Conservation (phyloP, 2,329 filamentous ascomycete species). For the Chaetomiaceae sp. region DNA sequence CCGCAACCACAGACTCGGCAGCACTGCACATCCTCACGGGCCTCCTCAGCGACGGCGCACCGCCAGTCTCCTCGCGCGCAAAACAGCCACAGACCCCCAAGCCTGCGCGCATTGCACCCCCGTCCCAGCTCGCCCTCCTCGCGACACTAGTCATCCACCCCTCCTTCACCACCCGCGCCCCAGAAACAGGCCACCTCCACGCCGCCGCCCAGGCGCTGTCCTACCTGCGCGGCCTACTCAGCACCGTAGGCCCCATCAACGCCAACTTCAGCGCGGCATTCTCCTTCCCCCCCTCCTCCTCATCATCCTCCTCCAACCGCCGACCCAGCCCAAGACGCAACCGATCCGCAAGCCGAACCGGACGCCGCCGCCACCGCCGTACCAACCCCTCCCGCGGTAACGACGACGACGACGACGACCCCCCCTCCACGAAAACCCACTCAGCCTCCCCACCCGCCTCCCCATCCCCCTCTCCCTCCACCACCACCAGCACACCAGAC, state of each 20-base stretch:
- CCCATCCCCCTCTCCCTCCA: too few species aligned
- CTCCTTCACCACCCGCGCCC: conserved; percentile 65
- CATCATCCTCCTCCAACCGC: neutral
- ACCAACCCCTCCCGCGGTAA: conserved; percentile 26
- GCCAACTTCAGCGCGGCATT: conserved; percentile 68
- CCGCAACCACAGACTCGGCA: conserved; percentile 38
- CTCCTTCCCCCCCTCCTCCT: conserved; percentile 44
- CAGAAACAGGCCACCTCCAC: conserved; percentile 52
- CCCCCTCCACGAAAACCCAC: too few species aligned
- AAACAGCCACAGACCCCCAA: conserved; percentile 17
- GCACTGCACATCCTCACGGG: conserved; percentile 60
- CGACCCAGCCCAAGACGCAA: neutral
- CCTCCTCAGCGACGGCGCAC: conserved; percentile 51
- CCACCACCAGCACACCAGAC: too few species aligned
- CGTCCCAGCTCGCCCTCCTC: conserved; percentile 69
- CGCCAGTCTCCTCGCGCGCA: conserved; percentile 10
- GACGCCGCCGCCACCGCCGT: conserved; percentile 3
- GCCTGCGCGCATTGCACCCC: conserved; percentile 59
- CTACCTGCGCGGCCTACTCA: conserved; percentile 63
- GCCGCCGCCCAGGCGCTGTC: conserved; percentile 61
- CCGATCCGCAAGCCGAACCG: neutral
- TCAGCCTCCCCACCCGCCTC: too few species aligned
- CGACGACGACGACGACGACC: conserved; percentile 33
- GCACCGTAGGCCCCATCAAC: conserved; percentile 61
- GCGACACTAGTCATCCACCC: conserved; percentile 80